phyloP scores from a whole-genome alignment of 495 filamentous ascomycete genomes.

The Penicillium argentinense region DNA sequence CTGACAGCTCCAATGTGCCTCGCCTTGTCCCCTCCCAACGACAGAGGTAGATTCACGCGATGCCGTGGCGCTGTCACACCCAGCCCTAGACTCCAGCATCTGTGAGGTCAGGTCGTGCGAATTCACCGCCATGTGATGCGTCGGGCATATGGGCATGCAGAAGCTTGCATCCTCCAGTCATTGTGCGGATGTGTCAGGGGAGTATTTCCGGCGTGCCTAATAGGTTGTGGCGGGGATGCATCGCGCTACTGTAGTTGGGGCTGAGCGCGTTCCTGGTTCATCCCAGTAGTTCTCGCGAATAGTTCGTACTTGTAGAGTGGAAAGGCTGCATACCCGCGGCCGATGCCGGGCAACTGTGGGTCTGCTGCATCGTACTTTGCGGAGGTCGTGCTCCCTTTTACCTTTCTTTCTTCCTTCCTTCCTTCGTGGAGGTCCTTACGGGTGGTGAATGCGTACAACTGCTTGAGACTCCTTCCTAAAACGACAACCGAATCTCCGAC shows the following conservation, averaged over 20 bases:
- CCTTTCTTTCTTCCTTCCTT: not conserved
- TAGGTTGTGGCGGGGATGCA: no score
- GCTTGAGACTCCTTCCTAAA: not conserved
- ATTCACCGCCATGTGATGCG: slow-evolving; percentile 29
- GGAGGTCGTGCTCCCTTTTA: not conserved
- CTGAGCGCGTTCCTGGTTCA: slow-evolving; percentile 9
- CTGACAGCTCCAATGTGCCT: slow-evolving; percentile 14
- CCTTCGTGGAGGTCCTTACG: not conserved
- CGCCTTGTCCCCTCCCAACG: no score
- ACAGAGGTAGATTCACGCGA: no score
- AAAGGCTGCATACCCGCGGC: slow-evolving; percentile 22
- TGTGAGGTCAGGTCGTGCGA: no score
- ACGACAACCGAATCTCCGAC: not conserved
- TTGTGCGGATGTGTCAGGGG: no score
- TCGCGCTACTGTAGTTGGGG: no score
- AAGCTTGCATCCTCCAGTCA: not conserved
- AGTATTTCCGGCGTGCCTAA: slow-evolving; percentile 3
- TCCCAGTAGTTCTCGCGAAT: not conserved
- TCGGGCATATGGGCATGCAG: slow-evolving; percentile 8
- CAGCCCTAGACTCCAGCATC: slow-evolving; percentile 8
- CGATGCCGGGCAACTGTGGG: slow-evolving; percentile 4
- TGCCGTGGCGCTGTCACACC: slow-evolving; percentile 8
- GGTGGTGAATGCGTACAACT: no score
- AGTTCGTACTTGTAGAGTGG: not conserved
- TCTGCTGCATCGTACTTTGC: not conserved